A percentile compares a stretch with the other conserved stretches of the same genome.
phyloP scores from a whole-genome alignment of 2,329 filamentous ascomycete genomes.

The Didymella exigua region DNA sequence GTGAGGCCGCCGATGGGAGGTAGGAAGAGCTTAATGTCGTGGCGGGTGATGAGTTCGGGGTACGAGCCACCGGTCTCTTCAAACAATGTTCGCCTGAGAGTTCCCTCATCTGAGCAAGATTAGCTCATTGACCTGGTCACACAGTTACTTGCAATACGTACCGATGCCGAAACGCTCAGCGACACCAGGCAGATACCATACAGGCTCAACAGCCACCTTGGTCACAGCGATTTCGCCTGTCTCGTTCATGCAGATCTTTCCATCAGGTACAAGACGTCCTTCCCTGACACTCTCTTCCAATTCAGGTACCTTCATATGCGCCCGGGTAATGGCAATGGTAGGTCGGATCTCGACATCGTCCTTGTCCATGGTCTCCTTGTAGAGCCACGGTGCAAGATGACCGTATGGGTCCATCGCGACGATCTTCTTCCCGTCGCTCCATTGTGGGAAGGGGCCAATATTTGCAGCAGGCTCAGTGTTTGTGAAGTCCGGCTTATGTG shows the following conservation, averaged over 20 bases:
- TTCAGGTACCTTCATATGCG: constrained; percentile 96
- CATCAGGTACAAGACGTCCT: constrained; percentile 78
- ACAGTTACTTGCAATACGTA: constrained; percentile 45
- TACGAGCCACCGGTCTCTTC: constrained; percentile 96
- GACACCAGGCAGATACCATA: constrained; percentile 64
- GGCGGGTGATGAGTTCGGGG: constrained; percentile 92
- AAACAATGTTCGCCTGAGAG: constrained; percentile 83
- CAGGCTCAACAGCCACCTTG: constrained; percentile 95
- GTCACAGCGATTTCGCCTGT: constrained; percentile 88
- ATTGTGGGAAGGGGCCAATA: constrained; percentile 88
- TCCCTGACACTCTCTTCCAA: constrained; percentile 84
- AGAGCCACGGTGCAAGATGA: constrained; percentile 83
- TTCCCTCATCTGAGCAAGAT: constrained; percentile 72
- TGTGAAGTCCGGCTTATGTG: constrained; percentile 79
- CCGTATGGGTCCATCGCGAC: constrained; percentile 97
- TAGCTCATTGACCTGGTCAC: constrained; percentile 22
- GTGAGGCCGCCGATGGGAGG: constrained; percentile 95
- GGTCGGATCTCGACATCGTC: constrained; percentile 85
- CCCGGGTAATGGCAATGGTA: constrained; percentile 88
- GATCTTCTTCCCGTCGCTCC: constrained; percentile 90
- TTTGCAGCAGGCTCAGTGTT: constrained; percentile 91
- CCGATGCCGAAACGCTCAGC: constrained; percentile 92
- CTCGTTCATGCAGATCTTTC: constrained; percentile 88
- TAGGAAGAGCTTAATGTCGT: constrained; percentile 93
- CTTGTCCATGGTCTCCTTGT: constrained; percentile 76